Evolutionary conservation across 768 basidiomycete genomes (phyloP).

Genomic region (Mycena rebaudengoi): DNA sequence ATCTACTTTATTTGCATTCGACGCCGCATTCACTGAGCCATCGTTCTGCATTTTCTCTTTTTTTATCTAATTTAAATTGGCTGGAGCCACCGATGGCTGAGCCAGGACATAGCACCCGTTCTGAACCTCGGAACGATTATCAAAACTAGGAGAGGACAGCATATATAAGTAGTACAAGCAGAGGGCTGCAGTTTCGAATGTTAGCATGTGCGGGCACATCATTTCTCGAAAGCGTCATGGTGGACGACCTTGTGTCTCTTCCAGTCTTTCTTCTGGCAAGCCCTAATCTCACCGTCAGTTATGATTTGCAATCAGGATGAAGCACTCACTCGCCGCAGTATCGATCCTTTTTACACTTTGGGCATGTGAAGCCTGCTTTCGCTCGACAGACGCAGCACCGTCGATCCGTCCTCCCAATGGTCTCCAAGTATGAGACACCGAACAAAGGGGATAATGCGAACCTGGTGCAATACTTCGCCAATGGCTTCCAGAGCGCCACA

Average conservation of each 20-base stretch:
- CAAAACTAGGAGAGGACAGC: slow-evolving; percentile 7
- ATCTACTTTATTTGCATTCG: slow-evolving; percentile 1
- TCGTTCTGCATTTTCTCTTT: background rate
- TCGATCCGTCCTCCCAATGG: slow-evolving; percentile 30
- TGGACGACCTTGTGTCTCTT: slow-evolving; percentile 6
- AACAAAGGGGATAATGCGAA: slow-evolving; percentile 61
- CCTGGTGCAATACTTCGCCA: slow-evolving; percentile 58
- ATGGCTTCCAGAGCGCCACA: slow-evolving; percentile 43
- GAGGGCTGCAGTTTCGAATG: slow-evolving; percentile 1
- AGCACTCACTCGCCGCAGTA: slow-evolving; percentile 37
- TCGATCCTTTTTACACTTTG: slow-evolving; percentile 29
- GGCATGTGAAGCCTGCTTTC: slow-evolving; percentile 28
- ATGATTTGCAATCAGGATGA: background rate
- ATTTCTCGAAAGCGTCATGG: slow-evolving; percentile 10
- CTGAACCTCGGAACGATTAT: slow-evolving; percentile 1
- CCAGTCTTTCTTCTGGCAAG: slow-evolving; percentile 16
- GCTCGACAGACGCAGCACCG: slow-evolving; percentile 41
- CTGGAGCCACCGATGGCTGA: background rate
- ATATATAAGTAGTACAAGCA: slow-evolving; percentile 10
- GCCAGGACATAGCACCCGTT: background rate
- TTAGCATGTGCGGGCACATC: slow-evolving; percentile 10
- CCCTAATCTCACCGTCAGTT: background rate
- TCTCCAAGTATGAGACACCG: slow-evolving; percentile 52
- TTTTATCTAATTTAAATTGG: background rate
- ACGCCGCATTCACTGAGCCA: slow-evolving; percentile 1